Evolutionary conservation across 2,329 filamentous ascomycete species (phyloP).

Genomic region (Neofusicoccum kwambonambiense): DNA sequence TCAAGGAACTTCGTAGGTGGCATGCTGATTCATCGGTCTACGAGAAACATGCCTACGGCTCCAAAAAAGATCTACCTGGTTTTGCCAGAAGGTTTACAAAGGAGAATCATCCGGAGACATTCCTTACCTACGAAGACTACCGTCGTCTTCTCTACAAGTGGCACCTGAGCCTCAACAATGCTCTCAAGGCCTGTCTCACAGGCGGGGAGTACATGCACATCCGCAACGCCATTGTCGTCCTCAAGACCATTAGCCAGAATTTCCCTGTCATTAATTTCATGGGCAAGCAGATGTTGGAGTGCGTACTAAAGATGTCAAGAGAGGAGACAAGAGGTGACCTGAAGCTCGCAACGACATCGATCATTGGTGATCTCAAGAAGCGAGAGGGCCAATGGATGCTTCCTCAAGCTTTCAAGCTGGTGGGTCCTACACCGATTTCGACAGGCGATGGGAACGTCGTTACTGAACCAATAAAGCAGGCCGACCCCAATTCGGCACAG

Average conservation of each 20-base stretch:
- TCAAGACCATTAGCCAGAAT: conserved; percentile 75
- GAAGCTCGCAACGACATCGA: conserved; percentile 69
- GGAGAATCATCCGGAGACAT: conserved; percentile 63
- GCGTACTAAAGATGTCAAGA: conserved; percentile 61
- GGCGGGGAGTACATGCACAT: conserved; percentile 96
- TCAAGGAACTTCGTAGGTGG: conserved; percentile 81
- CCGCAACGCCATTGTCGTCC: conserved; percentile 85
- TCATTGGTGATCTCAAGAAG: conserved; percentile 68
- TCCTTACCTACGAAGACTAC: conserved; percentile 83
- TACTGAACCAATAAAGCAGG: background rate
- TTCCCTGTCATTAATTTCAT: conserved; percentile 92
- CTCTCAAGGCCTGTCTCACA: conserved; percentile 77
- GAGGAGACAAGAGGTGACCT: conserved; percentile 69
- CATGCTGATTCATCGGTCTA: conserved; percentile 74
- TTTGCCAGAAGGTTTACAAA: conserved; percentile 74
- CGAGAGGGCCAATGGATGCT: conserved; percentile 68
- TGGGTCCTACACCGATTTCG: conserved; percentile 39
- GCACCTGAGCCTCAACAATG: conserved; percentile 78
- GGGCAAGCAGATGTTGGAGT: conserved; percentile 66
- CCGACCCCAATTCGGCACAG: conserved; percentile 7
- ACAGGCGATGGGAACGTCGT: background rate
- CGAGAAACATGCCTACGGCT: conserved; percentile 76
- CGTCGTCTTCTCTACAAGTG: conserved; percentile 82
- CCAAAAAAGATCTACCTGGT: conserved; percentile 66
- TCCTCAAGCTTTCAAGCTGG: conserved; percentile 70